A percentile compares a stretch with the other conserved stretches of the same genome.
These are phyloP conservation scores for Aspergillus sp. DNA, from an alignment of 2,329 filamentous ascomycete genomes.

Conservation along the genomic window DNA sequence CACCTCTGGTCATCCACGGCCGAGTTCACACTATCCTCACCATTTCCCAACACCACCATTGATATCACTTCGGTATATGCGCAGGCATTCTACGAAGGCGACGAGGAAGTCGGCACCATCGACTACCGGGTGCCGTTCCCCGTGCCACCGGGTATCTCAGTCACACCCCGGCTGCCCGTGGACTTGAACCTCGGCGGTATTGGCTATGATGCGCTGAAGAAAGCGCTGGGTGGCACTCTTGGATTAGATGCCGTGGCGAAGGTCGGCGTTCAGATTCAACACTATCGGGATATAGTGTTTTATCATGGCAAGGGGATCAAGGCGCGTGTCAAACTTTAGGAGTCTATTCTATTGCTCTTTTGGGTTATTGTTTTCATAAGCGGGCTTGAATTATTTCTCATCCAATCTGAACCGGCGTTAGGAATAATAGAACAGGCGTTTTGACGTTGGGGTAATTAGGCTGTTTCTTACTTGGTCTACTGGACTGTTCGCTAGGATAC, in stretches of 20 bases:
- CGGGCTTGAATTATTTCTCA: neutral
- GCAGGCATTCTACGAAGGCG: slow-evolving; percentile 80
- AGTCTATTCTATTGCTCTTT: slow-evolving; percentile 9
- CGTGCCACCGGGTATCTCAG: slow-evolving; percentile 71
- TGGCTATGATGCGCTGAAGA: slow-evolving; percentile 78
- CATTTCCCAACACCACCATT: slow-evolving; percentile 70
- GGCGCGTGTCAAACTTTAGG: slow-evolving; percentile 56
- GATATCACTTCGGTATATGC: slow-evolving; percentile 80
- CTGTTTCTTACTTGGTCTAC: neutral
- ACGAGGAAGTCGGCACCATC: slow-evolving; percentile 75
- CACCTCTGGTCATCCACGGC: slow-evolving; percentile 86
- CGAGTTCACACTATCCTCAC: slow-evolving; percentile 79
- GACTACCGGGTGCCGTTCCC: slow-evolving; percentile 72
- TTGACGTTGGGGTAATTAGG: neutral
- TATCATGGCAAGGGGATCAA: slow-evolving; percentile 71
- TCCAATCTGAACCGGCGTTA: neutral
- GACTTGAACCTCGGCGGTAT: slow-evolving; percentile 74
- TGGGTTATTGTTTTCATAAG: neutral
- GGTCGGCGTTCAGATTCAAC: slow-evolving; percentile 72
- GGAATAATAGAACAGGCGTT: slow-evolving; percentile 1
- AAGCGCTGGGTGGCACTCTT: slow-evolving; percentile 77
- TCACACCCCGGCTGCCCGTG: slow-evolving; percentile 78
- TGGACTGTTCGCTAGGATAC: neutral
- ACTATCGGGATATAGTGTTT: slow-evolving; percentile 72
- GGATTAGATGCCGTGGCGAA: slow-evolving; percentile 77